Evolutionary conservation across 305 asterid genomes (phyloP), one percentile per base, ranked within the genome.

Genomic region (Fraxinus floribunda): DNA sequence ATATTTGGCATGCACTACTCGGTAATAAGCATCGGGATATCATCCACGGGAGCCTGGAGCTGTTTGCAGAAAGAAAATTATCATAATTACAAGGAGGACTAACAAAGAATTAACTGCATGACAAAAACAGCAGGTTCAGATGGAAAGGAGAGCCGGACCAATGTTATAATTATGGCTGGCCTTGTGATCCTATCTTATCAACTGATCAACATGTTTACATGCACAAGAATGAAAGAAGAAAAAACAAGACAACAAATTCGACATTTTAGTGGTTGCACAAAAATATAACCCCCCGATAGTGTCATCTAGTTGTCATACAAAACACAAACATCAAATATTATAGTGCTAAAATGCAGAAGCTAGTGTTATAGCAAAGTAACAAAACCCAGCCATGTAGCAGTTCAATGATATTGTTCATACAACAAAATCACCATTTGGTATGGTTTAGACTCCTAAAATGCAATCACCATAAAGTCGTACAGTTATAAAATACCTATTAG

Each of bases 11-110:
- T 38, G 71, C 77, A 80, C 93, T 93, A 92, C 83, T 92, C 92
- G 0, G 97, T 89, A 29, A 93, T 44, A 52, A 91, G 93, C 92
- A 91, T 78, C 0, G 85, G 88, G 78, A 88, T 81, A 71, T 87
- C 92, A 68, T 89, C 83, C 49, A 79, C 77, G 3, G 92, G 85
- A 79, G 79, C 78, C 13, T 90, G 90, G 75, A 89, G 73, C 97
- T 92, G 90, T 22, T 36, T 66, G 13, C 7, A 55, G 44, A 82
- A 71, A 30, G 20, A 41, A 70, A n/a, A 66, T 68, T 7, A 68
- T 26, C 20, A 29, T 29, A 11, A 68, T 26, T 66, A 66, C 18
- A 29, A 2, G 1, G 41, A 3, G 1, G 41, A 57, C 5, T 16
- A 11, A 7, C 74, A 71, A 36, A 55, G 10, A 18, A 16, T 66